phyloP scores from a whole-genome alignment of 2,329 filamentous ascomycete genomes.

The Chaetomiaceae sp. region DNA sequence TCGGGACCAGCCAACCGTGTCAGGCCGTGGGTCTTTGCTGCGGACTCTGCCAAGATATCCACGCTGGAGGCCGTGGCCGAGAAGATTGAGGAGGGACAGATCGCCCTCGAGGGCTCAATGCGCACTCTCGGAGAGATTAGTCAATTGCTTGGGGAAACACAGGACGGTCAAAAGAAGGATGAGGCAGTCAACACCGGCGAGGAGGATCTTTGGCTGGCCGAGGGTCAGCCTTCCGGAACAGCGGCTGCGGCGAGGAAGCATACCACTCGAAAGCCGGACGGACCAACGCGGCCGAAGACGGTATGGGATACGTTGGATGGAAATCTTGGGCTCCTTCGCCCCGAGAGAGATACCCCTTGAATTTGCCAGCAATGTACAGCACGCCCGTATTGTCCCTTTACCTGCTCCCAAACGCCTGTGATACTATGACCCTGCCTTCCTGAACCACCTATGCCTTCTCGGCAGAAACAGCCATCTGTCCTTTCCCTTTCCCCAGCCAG shows the following conservation, averaged over 20 bases:
- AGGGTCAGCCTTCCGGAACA: slow-evolving; percentile 29
- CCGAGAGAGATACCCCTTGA: slow-evolving; percentile 19
- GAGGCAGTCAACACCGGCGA: slow-evolving; percentile 18
- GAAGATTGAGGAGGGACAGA: slow-evolving; percentile 54
- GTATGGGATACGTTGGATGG: slow-evolving; percentile 51
- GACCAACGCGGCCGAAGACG: slow-evolving; percentile 30
- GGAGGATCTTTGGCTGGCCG: slow-evolving; percentile 38
- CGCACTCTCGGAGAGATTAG: slow-evolving; percentile 47
- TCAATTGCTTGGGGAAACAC: slow-evolving; percentile 40
- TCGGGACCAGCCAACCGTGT: slow-evolving; percentile 41
- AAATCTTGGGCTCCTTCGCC: slow-evolving; percentile 43
- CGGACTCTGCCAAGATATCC: slow-evolving; percentile 55
- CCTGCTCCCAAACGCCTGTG: slow-evolving; percentile 14
- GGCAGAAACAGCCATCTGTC: neutral
- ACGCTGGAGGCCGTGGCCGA: slow-evolving; percentile 56
- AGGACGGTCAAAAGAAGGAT: slow-evolving; percentile 20
- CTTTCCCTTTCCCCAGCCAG: neutral
- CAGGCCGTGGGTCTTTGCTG: slow-evolving; percentile 56
- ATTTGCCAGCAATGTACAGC: neutral
- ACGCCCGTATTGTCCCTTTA: neutral
- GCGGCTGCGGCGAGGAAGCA: slow-evolving; percentile 22
- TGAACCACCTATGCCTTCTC: neutral
- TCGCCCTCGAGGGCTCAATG: slow-evolving; percentile 51
- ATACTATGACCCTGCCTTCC: slow-evolving; percentile 7
- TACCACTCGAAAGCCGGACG: slow-evolving; percentile 17